phyloP scores from a whole-genome alignment of 768 basidiomycete genomes.

The Chalciporus sphaerocephalus region DNA sequence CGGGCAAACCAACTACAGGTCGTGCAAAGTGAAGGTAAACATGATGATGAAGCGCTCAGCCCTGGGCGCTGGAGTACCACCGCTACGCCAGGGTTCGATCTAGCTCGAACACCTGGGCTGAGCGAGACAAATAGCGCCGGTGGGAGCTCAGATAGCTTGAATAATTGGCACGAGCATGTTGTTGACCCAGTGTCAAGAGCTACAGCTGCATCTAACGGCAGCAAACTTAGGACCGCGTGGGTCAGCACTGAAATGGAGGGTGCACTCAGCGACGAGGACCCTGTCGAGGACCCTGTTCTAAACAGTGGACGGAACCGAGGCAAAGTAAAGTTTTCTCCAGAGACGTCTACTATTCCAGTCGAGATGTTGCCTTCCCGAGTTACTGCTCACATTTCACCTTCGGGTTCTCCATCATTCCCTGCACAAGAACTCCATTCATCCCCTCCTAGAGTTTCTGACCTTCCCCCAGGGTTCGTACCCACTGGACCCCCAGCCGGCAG shows the following conservation, averaged over 20 bases:
- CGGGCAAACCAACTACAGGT: conserved; percentile 29
- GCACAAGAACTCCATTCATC: conserved; percentile 13
- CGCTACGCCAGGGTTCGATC: conserved; percentile 63
- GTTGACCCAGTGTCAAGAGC: conserved; percentile 28
- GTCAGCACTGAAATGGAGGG: conserved; percentile 45
- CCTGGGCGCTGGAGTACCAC: conserved; percentile 71
- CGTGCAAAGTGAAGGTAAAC: conserved; percentile 20
- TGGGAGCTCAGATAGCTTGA: conserved; percentile 20
- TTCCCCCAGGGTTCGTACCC: conserved; percentile 30
- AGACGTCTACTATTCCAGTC: conserved; percentile 8
- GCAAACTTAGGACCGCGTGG: conserved; percentile 28
- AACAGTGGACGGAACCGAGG: conserved; percentile 3
- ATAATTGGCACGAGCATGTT: conserved; percentile 27
- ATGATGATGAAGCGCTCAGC: conserved; percentile 35
- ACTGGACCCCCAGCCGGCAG: conserved; percentile 19
- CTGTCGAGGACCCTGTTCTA: conserved; percentile 16
- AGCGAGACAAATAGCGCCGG: conserved; percentile 13
- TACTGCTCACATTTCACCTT: conserved; percentile 11
- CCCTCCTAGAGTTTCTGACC: conserved; percentile 14
- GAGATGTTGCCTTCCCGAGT: conserved; percentile 11
- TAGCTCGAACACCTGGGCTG: conserved; percentile 15
- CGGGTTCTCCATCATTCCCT: conserved; percentile 11
- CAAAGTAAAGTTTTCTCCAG: conserved; percentile 16
- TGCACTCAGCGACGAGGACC: conserved; percentile 25
- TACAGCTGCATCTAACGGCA: conserved; percentile 18